Evolutionary conservation across 768 basidiomycete species (phyloP), one percentile per base, ranked within the genome.

Genomic region (Ramaria sp.): DNA sequence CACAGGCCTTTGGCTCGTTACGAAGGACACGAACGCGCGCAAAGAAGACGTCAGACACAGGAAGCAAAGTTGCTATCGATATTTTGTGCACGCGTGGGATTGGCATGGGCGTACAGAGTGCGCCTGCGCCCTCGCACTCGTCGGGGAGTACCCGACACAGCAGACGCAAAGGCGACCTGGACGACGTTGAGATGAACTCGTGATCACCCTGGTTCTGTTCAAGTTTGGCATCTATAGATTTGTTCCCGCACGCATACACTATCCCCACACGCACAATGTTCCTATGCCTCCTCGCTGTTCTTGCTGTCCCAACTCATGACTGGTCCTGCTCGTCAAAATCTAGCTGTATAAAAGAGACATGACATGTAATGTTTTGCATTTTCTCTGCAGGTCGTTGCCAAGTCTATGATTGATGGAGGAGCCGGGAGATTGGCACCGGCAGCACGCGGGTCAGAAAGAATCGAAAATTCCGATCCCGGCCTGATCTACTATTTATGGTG

Each of bases 1-100:
- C 89, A 43, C 88, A 91, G 67, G 84, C 90, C 39, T 92, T 91
- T 67, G 90, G 89, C 33, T 87, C 87, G 19, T 73, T 90, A 61
- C 84, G 89, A 52, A 78, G 89, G 68, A 86, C 88, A 54, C 81
- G 89, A 58, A 76, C 84, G 43, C 78, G 85, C 59, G 77, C 80
- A 51, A 91, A 86, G 74, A 84, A 80, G 68, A 72, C 81, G 38
- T 78, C 85, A 43, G 88, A 88, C 41, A 59, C 72, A 20, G 81
- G 85, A 33, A 84, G 82, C 60, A 79, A 76, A 67, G 84, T 86
- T 59, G 87, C 88, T 3, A 78, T 87, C 70, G 84, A 89, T 69
- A 85, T 87, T n/a, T 73, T 91, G 49, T 84, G 88, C 69, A 81
- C 88, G 52, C 78, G 87, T 66, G 90, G 89, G 38, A 82, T 90